Evolutionary conservation across 495 filamentous ascomycete species (phyloP), one percentile per base, ranked within the genome.

Genomic region (Penicillium psychrofluorescens): DNA sequence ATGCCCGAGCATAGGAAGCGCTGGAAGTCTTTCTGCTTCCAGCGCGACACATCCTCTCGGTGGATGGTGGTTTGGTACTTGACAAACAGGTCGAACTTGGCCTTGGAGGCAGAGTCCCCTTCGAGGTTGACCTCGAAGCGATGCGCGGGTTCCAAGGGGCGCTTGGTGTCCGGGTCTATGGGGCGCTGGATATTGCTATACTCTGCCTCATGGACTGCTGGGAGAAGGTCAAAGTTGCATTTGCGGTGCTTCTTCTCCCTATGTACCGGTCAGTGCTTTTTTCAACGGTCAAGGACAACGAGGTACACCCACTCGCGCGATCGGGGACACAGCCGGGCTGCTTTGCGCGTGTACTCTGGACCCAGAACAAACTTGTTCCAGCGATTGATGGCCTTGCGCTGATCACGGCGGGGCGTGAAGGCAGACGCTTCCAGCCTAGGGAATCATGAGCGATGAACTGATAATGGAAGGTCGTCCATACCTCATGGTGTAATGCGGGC

Each of bases 401-500:
- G 94, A 55, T 90, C 86, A 62, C 78, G 84, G 38, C 79, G 72
- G 36, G 91, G 66, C 52, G 80, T 78, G 64, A 86, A 92, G 32
- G 70, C 67, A 9, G 72, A 62, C 6, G 82, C 84, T 58, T 91
- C 83, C 37, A 96, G 74, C 41, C 22, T 22, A 22, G 22, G 22
- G 6, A 22, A 22, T 22, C 22, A 22, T 22, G 22, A 22, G 22
- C 22, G 22, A 6, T 3, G 22, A 6, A 22, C 22, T 22, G 22
- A 22, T 22, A 22, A 22, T 22, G 22, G 22, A 4, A 22, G 22
- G 22, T 4, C 22, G 22, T 3, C 4, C 22, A 22, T 22, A 22
- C 22, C 92, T 83, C 50, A 97, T 81, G 1, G 90, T 94, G 62
- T 97, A 95, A 49, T 95, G 88, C n/a, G 90, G 88, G 59, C 92